Base-by-base conservation (phyloP, 176 grass and related monocot species). In the Bolboschoenus planiculmis region DNA sequence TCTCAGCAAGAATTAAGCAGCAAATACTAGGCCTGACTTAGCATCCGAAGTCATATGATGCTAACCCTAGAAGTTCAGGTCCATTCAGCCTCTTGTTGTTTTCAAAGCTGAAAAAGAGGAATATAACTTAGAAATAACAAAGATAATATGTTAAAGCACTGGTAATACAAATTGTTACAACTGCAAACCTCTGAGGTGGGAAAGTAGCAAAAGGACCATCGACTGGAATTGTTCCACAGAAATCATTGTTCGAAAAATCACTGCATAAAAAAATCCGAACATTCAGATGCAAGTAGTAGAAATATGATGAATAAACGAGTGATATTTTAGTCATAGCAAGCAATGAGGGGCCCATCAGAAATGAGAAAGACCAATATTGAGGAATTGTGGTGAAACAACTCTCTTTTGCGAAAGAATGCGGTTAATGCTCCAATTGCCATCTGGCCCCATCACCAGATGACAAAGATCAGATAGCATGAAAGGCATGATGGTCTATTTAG, bases 1-100 rank as follows among this genome's bases (percentile, higher is more conserved):
- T 60, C 11, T 23, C 56, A 60, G 54, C 31, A 80, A 80, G 36
- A 58, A 60, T 26, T 1, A 15, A 20, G 26, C 56, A 34, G 33
- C n/a, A 14, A 26, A n/a, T 18, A 27, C 37, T 44, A 8, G 21
- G 6, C 6, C 8, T 26, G 11, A 47, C 21, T 82, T 94, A 99
- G 37, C 96, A 99, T 46, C 96, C 96, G 34, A 93, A 95, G 82
- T 93, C 92, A 31, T 99, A 99, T 34, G 90, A 74, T 53, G 90
- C 93, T 74, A 93, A 82, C 40, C 96, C 96, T 81, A 93, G 93
- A 66, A 99, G 91, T 56, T 99, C 96, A 3, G 96, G 96, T 61
- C 96, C 96, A 33, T 99, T 99, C 47, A 99, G 91, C 67, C 96
- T 99, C 84, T 85, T 93, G 84, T 99, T 99, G 80, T 99, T 95